Evolutionary conservation across 768 basidiomycete genomes (phyloP).

Genomic region (Trametes maxima): DNA sequence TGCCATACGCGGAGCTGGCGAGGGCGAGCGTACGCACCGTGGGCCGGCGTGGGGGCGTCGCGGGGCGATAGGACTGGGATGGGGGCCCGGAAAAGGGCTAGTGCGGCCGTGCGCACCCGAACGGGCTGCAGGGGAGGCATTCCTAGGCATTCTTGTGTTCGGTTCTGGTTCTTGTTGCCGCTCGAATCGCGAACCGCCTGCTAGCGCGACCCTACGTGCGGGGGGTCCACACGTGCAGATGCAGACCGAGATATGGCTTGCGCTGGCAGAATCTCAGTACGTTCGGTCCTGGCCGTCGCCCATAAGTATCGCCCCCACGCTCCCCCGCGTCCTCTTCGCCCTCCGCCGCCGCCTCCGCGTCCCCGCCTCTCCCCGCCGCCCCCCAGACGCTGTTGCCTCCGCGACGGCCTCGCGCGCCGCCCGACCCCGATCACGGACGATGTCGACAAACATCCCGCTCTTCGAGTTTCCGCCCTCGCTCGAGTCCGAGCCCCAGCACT

Average conservation of each 20-base stretch:
- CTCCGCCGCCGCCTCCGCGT: not conserved
- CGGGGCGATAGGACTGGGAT: constrained; percentile 11
- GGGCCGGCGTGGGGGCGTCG: not conserved
- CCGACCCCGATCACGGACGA: constrained; percentile 1
- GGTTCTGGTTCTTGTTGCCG: not conserved
- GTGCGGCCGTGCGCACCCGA: not conserved
- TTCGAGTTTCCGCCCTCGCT: constrained; percentile 20
- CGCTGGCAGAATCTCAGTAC: not conserved
- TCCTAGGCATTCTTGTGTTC: too few species aligned
- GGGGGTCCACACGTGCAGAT: not conserved
- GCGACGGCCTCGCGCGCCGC: constrained; percentile 4
- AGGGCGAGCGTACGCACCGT: not conserved
- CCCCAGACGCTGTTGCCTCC: constrained; percentile 2
- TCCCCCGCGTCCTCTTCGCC: not conserved
- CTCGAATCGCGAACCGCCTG: not conserved
- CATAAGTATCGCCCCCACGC: not conserved
- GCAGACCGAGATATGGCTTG: too few species aligned
- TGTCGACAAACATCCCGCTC: constrained; percentile 14
- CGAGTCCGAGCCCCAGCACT: constrained; percentile 3
- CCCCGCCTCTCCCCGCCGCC: not conserved
- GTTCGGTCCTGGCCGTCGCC: not conserved
- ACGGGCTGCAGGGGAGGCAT: not conserved
- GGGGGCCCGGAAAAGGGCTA: not conserved
- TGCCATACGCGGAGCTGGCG: not conserved
- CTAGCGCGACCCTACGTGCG: constrained; percentile 2